Conservation (phyloP, 495 filamentous ascomycete species). For the Neurospora intermedia region DNA sequence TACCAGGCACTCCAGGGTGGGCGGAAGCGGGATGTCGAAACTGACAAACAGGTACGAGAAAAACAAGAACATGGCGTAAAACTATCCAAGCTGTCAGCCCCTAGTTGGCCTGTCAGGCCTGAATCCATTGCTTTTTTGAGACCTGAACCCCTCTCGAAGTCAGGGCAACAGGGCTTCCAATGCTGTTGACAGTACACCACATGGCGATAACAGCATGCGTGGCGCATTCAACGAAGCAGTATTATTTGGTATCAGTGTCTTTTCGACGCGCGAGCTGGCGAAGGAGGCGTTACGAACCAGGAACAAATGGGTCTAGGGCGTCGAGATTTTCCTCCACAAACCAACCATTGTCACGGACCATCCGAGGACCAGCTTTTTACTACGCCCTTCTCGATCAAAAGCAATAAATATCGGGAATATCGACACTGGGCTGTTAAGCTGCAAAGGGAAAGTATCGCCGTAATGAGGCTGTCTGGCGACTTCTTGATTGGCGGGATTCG, state of each 20-base stretch:
- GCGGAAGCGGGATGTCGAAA: background rate
- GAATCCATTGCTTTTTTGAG: background rate
- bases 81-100: background rate
- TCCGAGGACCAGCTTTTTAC: background rate
- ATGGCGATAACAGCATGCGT: background rate
- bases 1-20: background rate
- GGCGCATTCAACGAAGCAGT: background rate
- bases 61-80: background rate
- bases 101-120: background rate
- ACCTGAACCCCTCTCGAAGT: background rate
- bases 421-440: background rate
- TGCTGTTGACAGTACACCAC: background rate
- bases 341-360: background rate
- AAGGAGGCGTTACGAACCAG: background rate
- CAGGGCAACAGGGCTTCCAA: background rate
- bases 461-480: background rate
- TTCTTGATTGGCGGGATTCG: background rate
- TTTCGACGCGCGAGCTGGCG: background rate
- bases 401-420: slow-evolving; percentile 3
- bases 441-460: slow-evolving; percentile 1
- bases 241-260: background rate
- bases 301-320: background rate
- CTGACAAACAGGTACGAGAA: background rate
- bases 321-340: background rate
- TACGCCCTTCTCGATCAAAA: background rate